Evolutionary conservation across 148 eudicot species (phyloP).

Genomic region (Selenicereus undatus): DNA sequence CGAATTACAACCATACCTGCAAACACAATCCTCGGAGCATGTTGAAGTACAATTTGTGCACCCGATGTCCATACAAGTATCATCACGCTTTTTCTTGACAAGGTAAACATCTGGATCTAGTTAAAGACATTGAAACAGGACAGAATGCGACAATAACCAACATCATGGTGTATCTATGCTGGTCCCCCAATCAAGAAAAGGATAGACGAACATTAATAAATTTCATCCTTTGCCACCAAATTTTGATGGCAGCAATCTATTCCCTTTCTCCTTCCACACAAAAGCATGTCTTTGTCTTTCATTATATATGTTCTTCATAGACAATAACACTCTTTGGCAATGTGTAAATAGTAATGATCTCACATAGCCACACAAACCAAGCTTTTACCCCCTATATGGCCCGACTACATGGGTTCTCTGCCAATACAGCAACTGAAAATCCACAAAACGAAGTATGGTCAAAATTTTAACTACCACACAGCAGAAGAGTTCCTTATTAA

Average conservation of each 20-base stretch:
- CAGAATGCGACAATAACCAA: not conserved
- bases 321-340: no score
- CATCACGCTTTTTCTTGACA: slow-evolving; percentile 70
- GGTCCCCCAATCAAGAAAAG: not conserved
- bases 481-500: not conserved
- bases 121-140: slow-evolving; percentile 27
- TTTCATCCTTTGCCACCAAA: no score
- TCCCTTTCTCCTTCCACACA: no score
- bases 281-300: no score
- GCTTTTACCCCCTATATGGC: no score
- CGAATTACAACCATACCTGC: slow-evolving; percentile 49
- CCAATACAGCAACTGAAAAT: not conserved
- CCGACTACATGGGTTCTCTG: no score
- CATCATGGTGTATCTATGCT: not conserved
- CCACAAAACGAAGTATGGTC: not conserved
- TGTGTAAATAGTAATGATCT: no score
- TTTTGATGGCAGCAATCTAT: no score
- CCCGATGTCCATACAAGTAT: slow-evolving; percentile 46
- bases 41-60: slow-evolving; percentile 64
- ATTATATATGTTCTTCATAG: no score
- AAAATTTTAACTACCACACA: not conserved
- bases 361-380: no score
- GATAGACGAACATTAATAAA: not conserved
- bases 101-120: slow-evolving; percentile 62
- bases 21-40: slow-evolving; percentile 77